Evolutionary conservation across 805 yeast species (phyloP).

Genomic region (Hanseniaspora clermontiae): DNA sequence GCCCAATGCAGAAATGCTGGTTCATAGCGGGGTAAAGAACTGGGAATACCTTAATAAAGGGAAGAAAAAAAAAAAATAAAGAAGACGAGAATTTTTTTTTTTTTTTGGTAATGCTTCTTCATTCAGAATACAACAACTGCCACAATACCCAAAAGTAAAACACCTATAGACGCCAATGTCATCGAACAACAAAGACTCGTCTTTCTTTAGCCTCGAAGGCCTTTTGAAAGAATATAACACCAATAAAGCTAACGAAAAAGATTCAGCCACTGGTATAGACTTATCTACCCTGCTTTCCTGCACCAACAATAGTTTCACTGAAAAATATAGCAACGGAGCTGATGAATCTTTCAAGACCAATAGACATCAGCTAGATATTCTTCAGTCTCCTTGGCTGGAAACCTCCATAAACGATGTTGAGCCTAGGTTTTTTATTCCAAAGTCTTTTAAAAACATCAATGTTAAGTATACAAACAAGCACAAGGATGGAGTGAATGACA

Average conservation of each 20-base stretch:
- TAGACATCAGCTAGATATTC: conserved; percentile 31
- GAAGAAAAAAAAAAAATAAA: too few relatives aligned
- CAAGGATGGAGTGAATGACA: conserved; percentile 22
- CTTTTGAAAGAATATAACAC: not conserved
- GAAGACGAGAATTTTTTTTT: too few relatives aligned
- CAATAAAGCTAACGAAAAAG: not conserved
- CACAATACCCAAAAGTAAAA: too few relatives aligned
- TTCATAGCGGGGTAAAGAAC: too few relatives aligned
- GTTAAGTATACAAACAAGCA: conserved; percentile 20
- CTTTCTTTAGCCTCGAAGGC: not conserved
- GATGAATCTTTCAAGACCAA: not conserved
- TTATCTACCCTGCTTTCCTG: not conserved
- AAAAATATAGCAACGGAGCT: not conserved
- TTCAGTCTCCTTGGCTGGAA: conserved; percentile 93
- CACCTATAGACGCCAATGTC: too few relatives aligned
- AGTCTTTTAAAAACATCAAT: conserved; percentile 32
- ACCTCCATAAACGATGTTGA: conserved; percentile 82
- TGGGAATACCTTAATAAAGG: too few relatives aligned
- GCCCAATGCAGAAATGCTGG: too few relatives aligned
- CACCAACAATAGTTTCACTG: conserved; percentile 1
- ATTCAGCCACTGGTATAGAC: not conserved
- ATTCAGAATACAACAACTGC: too few relatives aligned
- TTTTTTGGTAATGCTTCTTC: too few relatives aligned
- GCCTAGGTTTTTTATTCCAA: conserved; percentile 63
- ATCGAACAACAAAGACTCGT: not conserved